Evolutionary conservation across 23 red algal genomes (phyloP).

Genomic region (Pyropia haitanensis): DNA sequence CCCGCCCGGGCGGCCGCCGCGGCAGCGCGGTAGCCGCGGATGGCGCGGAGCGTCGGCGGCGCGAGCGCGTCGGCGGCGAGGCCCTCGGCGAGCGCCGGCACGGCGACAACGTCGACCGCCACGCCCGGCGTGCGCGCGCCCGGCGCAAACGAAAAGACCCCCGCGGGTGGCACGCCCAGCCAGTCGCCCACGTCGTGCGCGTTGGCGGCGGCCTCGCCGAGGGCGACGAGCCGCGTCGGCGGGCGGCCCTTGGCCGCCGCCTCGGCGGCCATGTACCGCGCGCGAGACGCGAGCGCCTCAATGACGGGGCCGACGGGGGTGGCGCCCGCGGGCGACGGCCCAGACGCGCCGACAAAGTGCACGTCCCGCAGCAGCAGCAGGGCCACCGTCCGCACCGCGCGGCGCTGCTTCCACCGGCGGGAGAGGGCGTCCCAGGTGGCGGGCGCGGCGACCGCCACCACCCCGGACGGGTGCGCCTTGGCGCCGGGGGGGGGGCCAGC

Average conservation of each 20-base stretch:
- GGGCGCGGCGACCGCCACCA: conserved; percentile 41
- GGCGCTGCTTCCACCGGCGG: conserved; percentile 62
- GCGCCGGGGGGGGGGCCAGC: not conserved
- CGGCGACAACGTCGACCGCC: conserved; percentile 24
- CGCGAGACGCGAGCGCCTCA: conserved; percentile 47
- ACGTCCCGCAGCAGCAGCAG: conserved; percentile 70
- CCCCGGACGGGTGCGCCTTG: conserved; percentile 7
- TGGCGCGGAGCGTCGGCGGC: not conserved
- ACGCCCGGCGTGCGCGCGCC: conserved; percentile 19
- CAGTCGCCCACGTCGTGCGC: conserved; percentile 62
- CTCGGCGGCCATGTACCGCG: conserved; percentile 34
- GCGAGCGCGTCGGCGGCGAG: not conserved
- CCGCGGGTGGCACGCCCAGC: conserved; percentile 51
- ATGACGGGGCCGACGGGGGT: conserved; percentile 22
- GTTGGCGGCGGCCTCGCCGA: conserved; percentile 48
- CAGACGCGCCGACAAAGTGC: conserved; percentile 39
- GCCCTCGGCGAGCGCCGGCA: not conserved
- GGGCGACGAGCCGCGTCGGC: conserved; percentile 55
- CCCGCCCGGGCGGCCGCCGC: not conserved
- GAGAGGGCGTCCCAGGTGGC: conserved; percentile 78
- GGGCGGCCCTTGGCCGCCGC: conserved; percentile 9
- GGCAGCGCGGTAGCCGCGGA: not conserved
- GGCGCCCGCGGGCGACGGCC: not conserved
- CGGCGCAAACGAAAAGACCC: conserved; percentile 67
- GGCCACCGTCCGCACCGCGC: conserved; percentile 22